phyloP scores from a whole-genome alignment of 805 yeast species.

The Candida piceae region DNA sequence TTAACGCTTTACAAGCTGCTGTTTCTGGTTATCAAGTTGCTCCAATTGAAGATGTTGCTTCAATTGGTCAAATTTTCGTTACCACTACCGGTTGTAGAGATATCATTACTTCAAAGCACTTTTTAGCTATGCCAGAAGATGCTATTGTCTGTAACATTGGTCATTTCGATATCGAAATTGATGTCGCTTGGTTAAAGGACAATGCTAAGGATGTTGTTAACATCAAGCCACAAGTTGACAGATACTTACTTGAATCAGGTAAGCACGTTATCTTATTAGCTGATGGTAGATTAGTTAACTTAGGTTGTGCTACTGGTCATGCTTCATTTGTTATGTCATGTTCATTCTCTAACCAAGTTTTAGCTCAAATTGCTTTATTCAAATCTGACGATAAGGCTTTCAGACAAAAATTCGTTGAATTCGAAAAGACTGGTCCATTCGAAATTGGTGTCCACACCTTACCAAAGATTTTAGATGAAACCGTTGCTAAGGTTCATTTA shows the following conservation, averaged over 20 bases:
- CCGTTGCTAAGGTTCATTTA: constrained; percentile 96
- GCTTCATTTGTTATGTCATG: constrained; percentile 99
- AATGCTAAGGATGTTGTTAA: constrained; percentile 90
- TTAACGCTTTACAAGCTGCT: constrained; percentile 98
- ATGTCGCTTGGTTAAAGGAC: constrained; percentile 97
- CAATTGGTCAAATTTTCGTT: constrained; percentile 93
- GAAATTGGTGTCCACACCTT: constrained; percentile 88
- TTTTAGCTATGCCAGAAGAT: constrained; percentile 93
- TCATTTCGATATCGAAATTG: constrained; percentile 98
- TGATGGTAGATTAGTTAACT: constrained; percentile 98
- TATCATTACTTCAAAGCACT: constrained; percentile 86
- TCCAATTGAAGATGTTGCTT: constrained; percentile 91
- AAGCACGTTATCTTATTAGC: constrained; percentile 94
- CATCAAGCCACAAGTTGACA: constrained; percentile 99
- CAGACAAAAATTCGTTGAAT: constrained; percentile 80
- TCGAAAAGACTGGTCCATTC: constrained; percentile 88
- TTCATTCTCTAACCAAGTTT: constrained; percentile 98
- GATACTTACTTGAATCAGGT: constrained; percentile 84
- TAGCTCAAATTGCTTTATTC: constrained; percentile 97
- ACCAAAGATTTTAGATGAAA: constrained; percentile 98
- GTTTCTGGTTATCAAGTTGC: constrained; percentile 97
- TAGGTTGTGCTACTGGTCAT: constrained; percentile 99
- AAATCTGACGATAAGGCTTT: constrained; percentile 78
- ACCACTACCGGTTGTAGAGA: constrained; percentile 99
- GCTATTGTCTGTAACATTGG: constrained; percentile 99